Evolutionary conservation across 306 rosid species (phyloP).

Genomic region (Sicyos baderoa): DNA sequence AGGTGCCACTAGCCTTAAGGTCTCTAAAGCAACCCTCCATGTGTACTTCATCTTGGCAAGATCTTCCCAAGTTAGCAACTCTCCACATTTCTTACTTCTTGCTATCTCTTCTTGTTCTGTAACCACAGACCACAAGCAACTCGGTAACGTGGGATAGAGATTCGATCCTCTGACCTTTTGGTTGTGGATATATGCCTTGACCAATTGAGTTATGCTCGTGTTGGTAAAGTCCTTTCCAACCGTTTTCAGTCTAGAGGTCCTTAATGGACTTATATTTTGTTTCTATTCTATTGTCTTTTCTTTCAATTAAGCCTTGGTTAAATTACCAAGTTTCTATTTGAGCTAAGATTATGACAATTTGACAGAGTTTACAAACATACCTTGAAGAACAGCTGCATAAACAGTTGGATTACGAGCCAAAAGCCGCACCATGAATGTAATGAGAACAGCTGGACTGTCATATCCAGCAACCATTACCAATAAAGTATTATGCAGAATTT

Average conservation of each 20-base stretch:
- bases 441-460: slow-evolving; percentile 56
- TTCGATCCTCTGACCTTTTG: too few species aligned
- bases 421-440: slow-evolving; percentile 47
- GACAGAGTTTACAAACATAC: slow-evolving; percentile 22
- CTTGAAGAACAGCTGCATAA: slow-evolving; percentile 51
- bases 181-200: too few species aligned
- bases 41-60: slow-evolving; percentile 73
- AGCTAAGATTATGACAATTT: background rate
- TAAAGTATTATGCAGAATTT: slow-evolving; percentile 44
- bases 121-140: slow-evolving; percentile 12
- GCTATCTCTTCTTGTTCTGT: slow-evolving; percentile 67
- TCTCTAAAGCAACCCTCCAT: slow-evolving; percentile 68
- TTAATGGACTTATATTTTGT: too few species aligned
- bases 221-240: too few species aligned
- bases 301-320: too few species aligned
- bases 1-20: slow-evolving; percentile 54
- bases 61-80: slow-evolving; percentile 64
- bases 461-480: slow-evolving; percentile 66
- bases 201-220: too few species aligned
- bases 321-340: too few species aligned
- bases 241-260: too few species aligned
- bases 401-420: slow-evolving; percentile 48
- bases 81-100: slow-evolving; percentile 40
- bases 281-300: too few species aligned
- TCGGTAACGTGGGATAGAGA: too few species aligned